Evolutionary conservation across 2,329 filamentous ascomycete genomes (phyloP), one percentile per base, ranked within the genome.

Genomic region (Davidsoniella virescens): DNA sequence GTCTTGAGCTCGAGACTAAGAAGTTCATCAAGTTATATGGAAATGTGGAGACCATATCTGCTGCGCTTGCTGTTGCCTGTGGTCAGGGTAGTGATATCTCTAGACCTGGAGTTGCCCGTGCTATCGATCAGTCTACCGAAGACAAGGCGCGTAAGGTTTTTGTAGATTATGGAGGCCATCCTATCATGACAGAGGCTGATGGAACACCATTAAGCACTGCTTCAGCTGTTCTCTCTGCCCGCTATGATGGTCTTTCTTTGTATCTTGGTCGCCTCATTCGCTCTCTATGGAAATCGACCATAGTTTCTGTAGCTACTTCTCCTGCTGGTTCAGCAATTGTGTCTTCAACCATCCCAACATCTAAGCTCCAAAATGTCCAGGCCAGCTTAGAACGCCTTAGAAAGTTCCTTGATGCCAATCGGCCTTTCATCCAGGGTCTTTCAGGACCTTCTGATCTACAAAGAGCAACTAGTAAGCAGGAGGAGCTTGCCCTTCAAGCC

Each of bases 1-100:
- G 84, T 3, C 67, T 92, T 8, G 87, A 94, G 57, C 77, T 73
- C 16, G 84, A 94, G 57, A 76, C 93, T 18, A 84, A 84, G 49
- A 84, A 80, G 54, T 90, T 98, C 58, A 85, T 92, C 54, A 77
- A 80, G 52, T 74, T 81, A 8, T 98, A 96, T 61, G 92, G 92
- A 10, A 78, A 88, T 9, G 80, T 82, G 3, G 92, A 98, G 63
- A 92, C 85, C 0, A 81, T 93, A 49, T 86, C 92, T 0, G 87
- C 90, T 39, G 88, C 92, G 23, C 69, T 98, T 47, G 92, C 92
- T 9, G 92, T 98, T 26, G 88, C 92, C 37, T 98, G 92, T 63
- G 88, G 90, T 3, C 88, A 96, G 62, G 90, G 87, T 8, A 81
- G 83, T 23, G 90, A 94, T 59, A 63, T 72, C 2, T 42, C 43